phyloP scores from a whole-genome alignment of 164 flowering plant species.

The Paratinospora sagittata region DNA sequence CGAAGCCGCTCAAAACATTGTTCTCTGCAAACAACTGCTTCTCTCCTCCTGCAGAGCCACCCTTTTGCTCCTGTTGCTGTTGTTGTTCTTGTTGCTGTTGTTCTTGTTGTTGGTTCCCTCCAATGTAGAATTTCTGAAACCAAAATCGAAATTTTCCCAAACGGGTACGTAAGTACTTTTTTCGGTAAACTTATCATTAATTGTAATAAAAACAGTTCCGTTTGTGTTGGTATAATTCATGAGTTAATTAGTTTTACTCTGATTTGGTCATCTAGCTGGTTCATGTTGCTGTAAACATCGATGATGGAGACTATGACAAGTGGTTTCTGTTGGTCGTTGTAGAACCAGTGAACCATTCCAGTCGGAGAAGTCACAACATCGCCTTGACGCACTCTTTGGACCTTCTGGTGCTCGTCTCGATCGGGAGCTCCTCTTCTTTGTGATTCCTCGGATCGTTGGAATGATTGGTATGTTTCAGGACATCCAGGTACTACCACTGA shows the following conservation, averaged over 20 bases:
- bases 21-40: too few relatives aligned
- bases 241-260: slow-evolving; percentile 21
- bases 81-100: neutral
- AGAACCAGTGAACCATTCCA: slow-evolving; percentile 33
- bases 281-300: slow-evolving; percentile 22
- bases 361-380: slow-evolving; percentile 33
- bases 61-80: neutral
- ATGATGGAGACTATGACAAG: slow-evolving; percentile 19
- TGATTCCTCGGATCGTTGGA: too few relatives aligned
- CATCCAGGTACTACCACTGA: slow-evolving; percentile 49
- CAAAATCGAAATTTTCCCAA: slow-evolving; percentile 21
- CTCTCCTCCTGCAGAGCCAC: too few relatives aligned
- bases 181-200: neutral
- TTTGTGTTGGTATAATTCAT: neutral
- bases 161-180: slow-evolving; percentile 7
- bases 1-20: too few relatives aligned
- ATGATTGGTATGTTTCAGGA: slow-evolving; percentile 46
- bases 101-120: slow-evolving; percentile 7
- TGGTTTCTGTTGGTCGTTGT: slow-evolving; percentile 32
- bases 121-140: slow-evolving; percentile 9
- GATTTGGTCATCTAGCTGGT: slow-evolving; percentile 33
- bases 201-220: neutral
- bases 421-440: slow-evolving; percentile 8
- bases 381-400: slow-evolving; percentile 24
- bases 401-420: slow-evolving; percentile 34